Evolutionary conservation across 1,139 yeast species (phyloP), one percentile per base, ranked within the genome.

Genomic region (Yamadazyma jaroonii): DNA sequence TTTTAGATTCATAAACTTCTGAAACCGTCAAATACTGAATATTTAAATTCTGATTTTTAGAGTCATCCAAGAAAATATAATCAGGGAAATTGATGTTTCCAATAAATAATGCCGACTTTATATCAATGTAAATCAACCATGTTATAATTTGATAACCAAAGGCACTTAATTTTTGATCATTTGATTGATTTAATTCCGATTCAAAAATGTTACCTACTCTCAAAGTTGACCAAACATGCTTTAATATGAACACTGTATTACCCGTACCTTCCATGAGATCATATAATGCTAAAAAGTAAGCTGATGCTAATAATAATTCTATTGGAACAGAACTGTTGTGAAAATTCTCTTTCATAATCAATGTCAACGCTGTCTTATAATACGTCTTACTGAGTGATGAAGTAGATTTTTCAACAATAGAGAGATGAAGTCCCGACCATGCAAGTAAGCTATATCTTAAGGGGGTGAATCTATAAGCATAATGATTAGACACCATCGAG

Each of bases 81-180:
- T 37, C 39, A 4, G 39, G 39, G 17, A 37, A 37, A 23, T 14
- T 33, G 12, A 37, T 29, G 15, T 37, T 37, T 7, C 39, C 39
- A 6, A 34, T 33, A 24, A 37, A 37, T 11, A 37, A 25, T 2
- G 39, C 21, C 4, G 39, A 37, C 25, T 36, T 33, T 8, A 37
- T 29, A 15, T 37, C 39, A 9, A 37, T 22, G 12, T 37, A 37
- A n/a, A 37, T 37, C n/a, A 37, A 25, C 39, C 39, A 37, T 4
- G 39, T 37, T 3, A 37, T 20, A 3, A 37, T 13, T 13, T 37
- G 39, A 15, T 37, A 33, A 5, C 27, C 30, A 17, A 37, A 37
- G 4, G 34, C 34, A 29, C 37, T 37, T 10, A 37, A 20, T 13
- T 22, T 23, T 3, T 14, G 21, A 13, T 22, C 25, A 8, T 10